Base-by-base conservation (phyloP, 2,329 filamentous ascomycete genomes). In the Beauveria varroae region DNA sequence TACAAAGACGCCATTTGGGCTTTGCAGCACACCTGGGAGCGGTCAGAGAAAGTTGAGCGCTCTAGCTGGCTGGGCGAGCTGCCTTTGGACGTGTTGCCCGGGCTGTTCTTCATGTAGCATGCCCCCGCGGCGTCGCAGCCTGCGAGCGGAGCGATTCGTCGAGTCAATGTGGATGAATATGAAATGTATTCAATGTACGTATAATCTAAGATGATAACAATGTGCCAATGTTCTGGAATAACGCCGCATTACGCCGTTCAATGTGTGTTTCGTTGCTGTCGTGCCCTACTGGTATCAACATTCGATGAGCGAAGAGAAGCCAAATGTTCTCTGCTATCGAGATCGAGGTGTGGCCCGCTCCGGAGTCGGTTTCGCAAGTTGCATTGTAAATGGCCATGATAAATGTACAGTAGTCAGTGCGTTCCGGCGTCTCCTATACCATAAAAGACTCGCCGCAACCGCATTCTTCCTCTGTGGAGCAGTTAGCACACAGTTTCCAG, bases 361-460 rank as follows among this genome's bases (percentile, higher is more conserved):
- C 3, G n/a, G 14, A 8, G 43, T 50, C 34, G 22, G 6, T 22
- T 20, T 43, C 18, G 46, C 22, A 28, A n/a, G 3, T 9, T 9
- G 14, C 41, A 16, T 16, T 34, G 22, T 26, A 22, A 16, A 43
- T 28, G 46, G 18, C 12, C 8, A 43, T 44, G 34, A 51, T 43
- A 58, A 41, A 58, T 58, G 46, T 58, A 58, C 56, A 58, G 37
- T 58, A 28, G 22, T 58, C 24, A 3, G 10, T 43, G 34, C 34
- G 28, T 9, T 41, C 22, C 10, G 9, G 20, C n/a, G 26, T 49
- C 22, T 12, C 56, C 69, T 73, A 86, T 61, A 93, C 89, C 87
- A 91, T 96, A 73, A 98, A 98, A 1, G 92, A 96, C 78, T 98
- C 93, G 70, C 93, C 93, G 68, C 93, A 98, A 44, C 93, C 93